These are phyloP conservation scores for Fusarium chuoi DNA, from an alignment of 2,329 filamentous ascomycete genomes.

Conservation along the genomic window DNA sequence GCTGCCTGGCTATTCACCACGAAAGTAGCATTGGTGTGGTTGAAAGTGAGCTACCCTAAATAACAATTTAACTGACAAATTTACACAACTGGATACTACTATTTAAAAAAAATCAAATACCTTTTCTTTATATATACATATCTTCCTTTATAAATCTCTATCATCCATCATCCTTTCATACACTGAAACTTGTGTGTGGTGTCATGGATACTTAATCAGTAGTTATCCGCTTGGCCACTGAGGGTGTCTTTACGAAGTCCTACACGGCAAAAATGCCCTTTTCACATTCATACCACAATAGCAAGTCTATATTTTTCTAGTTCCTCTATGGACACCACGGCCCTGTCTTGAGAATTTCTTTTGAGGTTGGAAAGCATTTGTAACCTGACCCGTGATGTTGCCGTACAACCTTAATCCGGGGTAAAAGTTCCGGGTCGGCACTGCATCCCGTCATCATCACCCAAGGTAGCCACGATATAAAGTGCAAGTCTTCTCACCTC, in stretches of 20 bases:
- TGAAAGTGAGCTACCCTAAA: background rate
- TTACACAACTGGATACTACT: background rate
- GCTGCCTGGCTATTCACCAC: background rate
- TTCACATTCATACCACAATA: too few relatives aligned
- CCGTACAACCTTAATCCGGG: background rate
- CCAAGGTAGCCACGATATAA: background rate
- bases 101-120: too few relatives aligned
- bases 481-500: background rate
- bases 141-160: too few relatives aligned
- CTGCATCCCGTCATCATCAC: slow-evolving; percentile 7
- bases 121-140: background rate
- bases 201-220: background rate
- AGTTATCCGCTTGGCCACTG: fast-evolving
- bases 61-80: fast-evolving
- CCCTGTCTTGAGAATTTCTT: background rate
- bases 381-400: background rate
- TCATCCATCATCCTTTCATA: background rate
- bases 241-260: fast-evolving
- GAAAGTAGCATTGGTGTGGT: background rate
- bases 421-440: slow-evolving; percentile 6
- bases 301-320: fast-evolving
- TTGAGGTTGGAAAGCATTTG: background rate
- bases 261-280: fast-evolving
- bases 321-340: fast-evolving
- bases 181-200: background rate